These are phyloP conservation scores for Cutaneotrichosporon cutaneum DNA, from an alignment of 1,284 basidiomycete genomes.

Conservation along the genomic window DNA sequence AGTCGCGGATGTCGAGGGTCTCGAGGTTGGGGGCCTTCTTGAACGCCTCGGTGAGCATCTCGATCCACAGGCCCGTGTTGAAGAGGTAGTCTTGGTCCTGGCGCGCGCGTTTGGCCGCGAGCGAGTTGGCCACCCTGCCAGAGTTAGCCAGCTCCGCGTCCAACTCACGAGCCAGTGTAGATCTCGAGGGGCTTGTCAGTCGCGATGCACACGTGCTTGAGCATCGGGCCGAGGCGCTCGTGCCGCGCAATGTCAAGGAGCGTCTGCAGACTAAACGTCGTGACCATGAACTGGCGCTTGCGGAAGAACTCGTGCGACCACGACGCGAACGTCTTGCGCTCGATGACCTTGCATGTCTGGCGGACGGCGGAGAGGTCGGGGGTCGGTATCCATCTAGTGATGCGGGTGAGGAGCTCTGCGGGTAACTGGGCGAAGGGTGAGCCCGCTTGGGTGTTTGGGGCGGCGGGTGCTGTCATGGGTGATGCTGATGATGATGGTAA, in stretches of 20 bases:
- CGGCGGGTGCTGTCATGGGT: background rate
- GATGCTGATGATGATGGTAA: background rate
- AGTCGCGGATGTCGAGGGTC: conserved; percentile 58
- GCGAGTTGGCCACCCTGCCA: background rate
- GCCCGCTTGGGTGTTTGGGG: conserved; percentile 5
- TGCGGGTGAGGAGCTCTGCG: conserved; percentile 17
- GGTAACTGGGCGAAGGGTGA: conserved; percentile 18
- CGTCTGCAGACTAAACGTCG: conserved; percentile 9
- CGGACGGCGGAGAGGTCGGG: conserved; percentile 13
- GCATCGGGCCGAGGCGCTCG: conserved; percentile 5
- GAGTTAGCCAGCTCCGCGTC: background rate
- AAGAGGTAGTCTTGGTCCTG: conserved; percentile 14
- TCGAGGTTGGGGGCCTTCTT: conserved; percentile 9
- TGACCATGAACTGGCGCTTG: conserved; percentile 31
- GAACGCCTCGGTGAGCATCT: conserved; percentile 10
- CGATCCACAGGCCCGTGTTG: conserved; percentile 7
- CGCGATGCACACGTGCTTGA: conserved; percentile 16
- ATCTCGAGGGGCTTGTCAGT: conserved; percentile 5
- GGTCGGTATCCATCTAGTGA: conserved; percentile 16
- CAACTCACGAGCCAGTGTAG: background rate
- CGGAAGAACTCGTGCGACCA: conserved; percentile 22
- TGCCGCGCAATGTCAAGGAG: conserved; percentile 18
- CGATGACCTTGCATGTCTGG: conserved; percentile 17
- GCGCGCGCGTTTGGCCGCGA: background rate
- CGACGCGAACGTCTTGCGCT: conserved; percentile 9